phyloP scores from a whole-genome alignment of 306 rosid species.

The Fagus crenata region DNA sequence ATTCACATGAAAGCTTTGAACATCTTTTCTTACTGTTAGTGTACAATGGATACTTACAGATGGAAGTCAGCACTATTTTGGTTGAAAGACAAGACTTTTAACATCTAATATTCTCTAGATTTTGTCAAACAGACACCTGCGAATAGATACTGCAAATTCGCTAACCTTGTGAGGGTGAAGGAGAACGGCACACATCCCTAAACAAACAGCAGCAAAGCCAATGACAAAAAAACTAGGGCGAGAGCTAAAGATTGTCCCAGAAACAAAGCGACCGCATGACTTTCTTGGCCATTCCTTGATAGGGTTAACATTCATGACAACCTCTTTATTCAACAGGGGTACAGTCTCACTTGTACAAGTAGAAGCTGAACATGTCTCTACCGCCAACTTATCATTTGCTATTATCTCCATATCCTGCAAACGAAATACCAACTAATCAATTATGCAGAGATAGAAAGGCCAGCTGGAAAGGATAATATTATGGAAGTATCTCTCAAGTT shows the following conservation, averaged over 20 bases:
- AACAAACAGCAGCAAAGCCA: conserved; percentile 60
- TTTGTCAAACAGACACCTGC: conserved; percentile 69
- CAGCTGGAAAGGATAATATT: not conserved
- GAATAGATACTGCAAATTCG: conserved; percentile 70
- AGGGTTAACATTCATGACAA: conserved; percentile 39
- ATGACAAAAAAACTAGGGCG: conserved; percentile 54
- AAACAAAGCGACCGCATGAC: conserved; percentile 23
- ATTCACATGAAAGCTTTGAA: not conserved
- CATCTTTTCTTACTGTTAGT: conserved; percentile 25
- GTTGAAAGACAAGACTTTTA: not conserved
- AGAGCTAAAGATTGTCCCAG: conserved; percentile 36
- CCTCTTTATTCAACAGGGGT: conserved; percentile 54
- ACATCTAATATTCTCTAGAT: conserved; percentile 19
- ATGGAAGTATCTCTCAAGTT: conserved; percentile 2
- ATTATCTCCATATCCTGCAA: conserved; percentile 55
- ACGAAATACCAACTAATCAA: conserved; percentile 19
- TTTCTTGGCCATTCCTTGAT: conserved; percentile 39
- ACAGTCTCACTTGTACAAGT: conserved; percentile 43
- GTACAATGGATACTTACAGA: conserved; percentile 47
- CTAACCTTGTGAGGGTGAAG: conserved; percentile 76
- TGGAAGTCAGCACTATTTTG: conserved; percentile 10
- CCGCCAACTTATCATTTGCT: conserved; percentile 38
- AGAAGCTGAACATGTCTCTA: conserved; percentile 29
- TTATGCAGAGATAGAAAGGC: not conserved
- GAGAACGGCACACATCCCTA: conserved; percentile 68